Evolutionary conservation across 2,329 filamentous ascomycete genomes (phyloP), one percentile per base, ranked within the genome.

Genomic region (Xylaria sp.): DNA sequence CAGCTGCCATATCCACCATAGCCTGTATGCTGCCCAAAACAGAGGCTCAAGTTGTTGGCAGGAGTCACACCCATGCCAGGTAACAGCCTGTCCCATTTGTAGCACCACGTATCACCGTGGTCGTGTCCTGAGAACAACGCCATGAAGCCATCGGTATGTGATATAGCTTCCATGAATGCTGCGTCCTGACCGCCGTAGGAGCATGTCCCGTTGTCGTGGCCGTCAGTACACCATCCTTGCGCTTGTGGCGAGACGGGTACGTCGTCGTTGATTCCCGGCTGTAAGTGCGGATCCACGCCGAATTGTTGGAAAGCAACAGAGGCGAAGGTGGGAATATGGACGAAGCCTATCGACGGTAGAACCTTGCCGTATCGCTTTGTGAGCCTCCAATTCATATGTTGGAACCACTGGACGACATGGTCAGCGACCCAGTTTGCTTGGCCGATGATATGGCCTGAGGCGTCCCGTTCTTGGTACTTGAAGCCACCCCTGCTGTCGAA

Each of bases 1-100:
- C 83, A 88, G 51, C 77, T 76, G 0, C 86, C 84, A 65, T 90
- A 90, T 0, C 88, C 87, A 0, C 87, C 88, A 58, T 90, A 90
- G 0, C 88, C 87, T 0, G 84, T 81, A 65, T 87, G 86, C 64
- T 88, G 83, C 4, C 85, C 84, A 67, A 87, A 89, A 65, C 80
- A 82, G 8, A 82, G 65, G 50, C 66, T 71, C 8, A 74, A 51
- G 10, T 73, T 77, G 71, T 74, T 80, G 71, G 67, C 72, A 1
- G 69, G 67, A 10, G 70, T 65, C 1, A 74, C 70, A 1, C 66
- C 66, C 66, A 71, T 69, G 4, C 62, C 67, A 7, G 65, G 64
- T 0, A 74, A 67, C 9, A 64, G 39, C 1, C 37, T 56, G 11
- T 79, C 71, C 79, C 78, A 82, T 59, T 75, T 77, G 58, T 75